Conservation (phyloP, 441 rosid species). For the Bruguiera hainesii region DNA sequence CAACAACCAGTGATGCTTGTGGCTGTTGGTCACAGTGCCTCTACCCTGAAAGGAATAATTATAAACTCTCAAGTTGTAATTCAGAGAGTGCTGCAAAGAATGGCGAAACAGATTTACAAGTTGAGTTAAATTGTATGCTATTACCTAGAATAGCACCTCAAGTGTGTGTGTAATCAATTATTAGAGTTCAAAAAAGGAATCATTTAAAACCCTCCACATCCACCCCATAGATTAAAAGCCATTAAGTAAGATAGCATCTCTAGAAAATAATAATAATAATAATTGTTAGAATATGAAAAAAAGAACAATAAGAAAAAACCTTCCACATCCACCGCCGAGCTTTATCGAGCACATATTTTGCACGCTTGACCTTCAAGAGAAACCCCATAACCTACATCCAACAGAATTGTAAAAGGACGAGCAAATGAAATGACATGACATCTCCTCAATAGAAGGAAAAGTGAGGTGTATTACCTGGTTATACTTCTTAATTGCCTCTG, state of each 20-base stretch:
- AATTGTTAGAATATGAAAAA: background rate
- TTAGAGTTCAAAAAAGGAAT: too few relatives aligned
- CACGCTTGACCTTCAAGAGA: constrained; percentile 92
- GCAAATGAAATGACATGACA: constrained; percentile 10
- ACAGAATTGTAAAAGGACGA: constrained; percentile 24
- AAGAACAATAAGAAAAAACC: constrained; percentile 38
- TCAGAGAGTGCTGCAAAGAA: background rate
- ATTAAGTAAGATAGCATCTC: background rate
- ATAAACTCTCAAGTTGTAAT: constrained; percentile 16
- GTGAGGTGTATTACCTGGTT: constrained; percentile 60
- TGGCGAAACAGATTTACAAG: background rate
- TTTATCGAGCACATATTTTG: constrained; percentile 89
- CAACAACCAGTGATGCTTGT: constrained; percentile 84
- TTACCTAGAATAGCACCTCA: too few relatives aligned
- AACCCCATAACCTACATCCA: constrained; percentile 80
- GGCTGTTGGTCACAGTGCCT: constrained; percentile 49
- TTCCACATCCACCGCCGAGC: constrained; percentile 99
- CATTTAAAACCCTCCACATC: too few relatives aligned
- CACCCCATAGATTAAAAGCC: too few relatives aligned
- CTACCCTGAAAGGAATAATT: constrained; percentile 49
- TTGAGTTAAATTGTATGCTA: background rate
- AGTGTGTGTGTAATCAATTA: too few relatives aligned
- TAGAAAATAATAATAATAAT: background rate
- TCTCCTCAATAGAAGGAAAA: constrained; percentile 20
- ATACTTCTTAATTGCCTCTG: constrained; percentile 87